These are phyloP conservation scores for Ochetophila trinervis DNA, from an alignment of 306 rosid species.

Conservation along the genomic window DNA sequence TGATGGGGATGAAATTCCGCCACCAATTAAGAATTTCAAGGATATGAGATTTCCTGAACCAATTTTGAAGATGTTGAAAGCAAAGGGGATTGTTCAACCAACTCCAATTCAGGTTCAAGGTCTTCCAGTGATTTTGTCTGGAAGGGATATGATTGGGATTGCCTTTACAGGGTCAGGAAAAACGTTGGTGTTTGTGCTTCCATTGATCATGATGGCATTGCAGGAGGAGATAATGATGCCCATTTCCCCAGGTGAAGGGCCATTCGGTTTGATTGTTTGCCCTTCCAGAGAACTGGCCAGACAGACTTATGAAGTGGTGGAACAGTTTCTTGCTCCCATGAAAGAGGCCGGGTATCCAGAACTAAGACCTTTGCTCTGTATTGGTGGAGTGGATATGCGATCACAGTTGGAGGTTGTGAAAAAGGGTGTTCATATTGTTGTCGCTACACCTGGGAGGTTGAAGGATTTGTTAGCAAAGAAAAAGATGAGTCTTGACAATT, in stretches of 20 bases:
- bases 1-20: constrained; percentile 71
- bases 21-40: constrained; percentile 84
- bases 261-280: constrained; percentile 74
- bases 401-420: constrained; percentile 79
- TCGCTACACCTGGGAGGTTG: constrained; percentile 88
- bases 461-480: constrained; percentile 96
- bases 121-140: constrained; percentile 82
- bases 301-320: constrained; percentile 92
- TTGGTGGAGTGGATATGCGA: constrained; percentile 94
- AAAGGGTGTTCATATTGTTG: constrained; percentile 94
- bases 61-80: constrained; percentile 65
- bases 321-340: constrained; percentile 64
- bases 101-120: constrained; percentile 98
- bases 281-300: constrained; percentile 94
- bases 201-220: constrained; percentile 85
- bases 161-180: constrained; percentile 94
- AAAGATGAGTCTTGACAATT: constrained; percentile 84
- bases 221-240: constrained; percentile 98
- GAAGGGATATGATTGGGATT: constrained; percentile 95
- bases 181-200: constrained; percentile 85
- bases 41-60: constrained; percentile 93
- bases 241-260: constrained; percentile 85
- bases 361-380: constrained; percentile 83
- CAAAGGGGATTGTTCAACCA: constrained; percentile 87
- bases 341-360: constrained; percentile 91